Evolutionary conservation across 768 basidiomycete species (phyloP).

Genomic region (Rhodotorula sphaerocarpa): DNA sequence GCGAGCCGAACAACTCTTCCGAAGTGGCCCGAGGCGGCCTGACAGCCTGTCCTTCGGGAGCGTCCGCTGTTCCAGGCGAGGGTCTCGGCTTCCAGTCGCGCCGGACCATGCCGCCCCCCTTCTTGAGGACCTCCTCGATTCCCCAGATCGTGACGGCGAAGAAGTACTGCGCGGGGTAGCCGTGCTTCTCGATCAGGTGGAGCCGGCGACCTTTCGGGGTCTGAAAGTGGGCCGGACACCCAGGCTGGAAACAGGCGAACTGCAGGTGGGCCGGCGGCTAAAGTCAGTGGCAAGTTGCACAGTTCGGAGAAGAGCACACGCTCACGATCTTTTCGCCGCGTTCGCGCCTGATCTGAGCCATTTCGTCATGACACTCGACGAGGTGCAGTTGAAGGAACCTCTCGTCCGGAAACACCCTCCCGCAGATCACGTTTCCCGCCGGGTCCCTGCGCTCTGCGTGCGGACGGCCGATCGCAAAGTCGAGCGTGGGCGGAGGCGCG

Average conservation of each 20-base stretch:
- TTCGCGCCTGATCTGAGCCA: conserved; percentile 22
- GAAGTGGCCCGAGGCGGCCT: neutral
- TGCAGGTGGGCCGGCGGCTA: neutral
- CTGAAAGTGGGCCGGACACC: conserved; percentile 15
- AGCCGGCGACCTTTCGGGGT: conserved; percentile 34
- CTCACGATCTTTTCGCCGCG: conserved; percentile 36
- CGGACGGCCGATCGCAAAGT: neutral
- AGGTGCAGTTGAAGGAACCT: conserved; percentile 29
- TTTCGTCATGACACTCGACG: conserved; percentile 35
- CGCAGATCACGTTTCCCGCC: conserved; percentile 6
- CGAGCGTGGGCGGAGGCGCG: neutral
- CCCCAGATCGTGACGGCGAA: conserved; percentile 30
- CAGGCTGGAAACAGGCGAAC: conserved; percentile 31
- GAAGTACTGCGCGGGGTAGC: conserved; percentile 33
- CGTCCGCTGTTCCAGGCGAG: neutral
- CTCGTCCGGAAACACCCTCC: conserved; percentile 33
- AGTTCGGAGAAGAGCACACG: too few relatives aligned
- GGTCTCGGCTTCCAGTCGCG: conserved; percentile 26
- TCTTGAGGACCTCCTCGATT: conserved; percentile 14
- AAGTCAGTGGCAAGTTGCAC: too few relatives aligned
- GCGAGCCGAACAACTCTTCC: neutral
- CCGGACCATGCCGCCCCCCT: conserved; percentile 24
- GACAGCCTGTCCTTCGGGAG: neutral
- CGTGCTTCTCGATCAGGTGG: conserved; percentile 35
- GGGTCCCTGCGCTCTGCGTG: neutral